Percentiles rank a stretch among this genome's conserved stretches.
Evolutionary conservation across 371 early-diverging fungal genomes (phyloP).

Genomic region (Mortierella sp.): DNA sequence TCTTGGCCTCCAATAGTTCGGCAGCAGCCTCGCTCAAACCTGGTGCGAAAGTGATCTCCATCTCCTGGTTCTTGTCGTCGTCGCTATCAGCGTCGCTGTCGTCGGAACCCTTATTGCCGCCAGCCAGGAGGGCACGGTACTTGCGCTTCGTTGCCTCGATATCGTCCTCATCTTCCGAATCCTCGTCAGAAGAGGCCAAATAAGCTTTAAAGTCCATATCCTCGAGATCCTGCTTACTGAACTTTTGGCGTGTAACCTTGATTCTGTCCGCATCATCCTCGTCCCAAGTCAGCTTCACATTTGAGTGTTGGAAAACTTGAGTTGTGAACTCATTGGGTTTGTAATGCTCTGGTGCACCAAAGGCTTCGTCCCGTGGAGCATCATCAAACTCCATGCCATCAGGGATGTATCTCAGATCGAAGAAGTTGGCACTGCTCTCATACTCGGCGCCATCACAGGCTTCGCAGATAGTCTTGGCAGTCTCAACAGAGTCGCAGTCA

Average conservation of each 20-base stretch:
- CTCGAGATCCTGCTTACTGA: constrained; percentile 90
- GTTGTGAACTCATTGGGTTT: constrained; percentile 87
- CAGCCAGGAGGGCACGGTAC: constrained; percentile 74
- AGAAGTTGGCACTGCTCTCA: constrained; percentile 93
- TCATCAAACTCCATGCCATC: constrained; percentile 91
- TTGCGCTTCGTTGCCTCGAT: constrained; percentile 68
- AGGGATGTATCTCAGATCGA: constrained; percentile 98
- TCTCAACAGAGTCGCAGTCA: constrained; percentile 89
- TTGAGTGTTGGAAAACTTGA: constrained; percentile 92
- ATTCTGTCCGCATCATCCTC: constrained; percentile 92
- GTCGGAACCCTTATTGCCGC: constrained; percentile 62
- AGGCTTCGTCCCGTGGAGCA: constrained; percentile 74
- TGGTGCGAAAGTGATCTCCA: constrained; percentile 97
- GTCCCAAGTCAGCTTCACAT: constrained; percentile 97
- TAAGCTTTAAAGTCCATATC: constrained; percentile 93
- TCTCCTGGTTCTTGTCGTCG: constrained; percentile 74
- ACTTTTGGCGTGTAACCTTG: constrained; percentile 82
- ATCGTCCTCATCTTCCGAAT: constrained; percentile 71
- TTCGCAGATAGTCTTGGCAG: constrained; percentile 86
- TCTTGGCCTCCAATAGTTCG: constrained; percentile 67
- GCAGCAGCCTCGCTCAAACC: constrained; percentile 85
- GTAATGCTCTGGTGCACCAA: constrained; percentile 83
- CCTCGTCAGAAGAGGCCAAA: constrained; percentile 84
- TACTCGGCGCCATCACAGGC: constrained; percentile 96
- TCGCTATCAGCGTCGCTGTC: constrained; percentile 63